These are phyloP conservation scores for Priceomyces medius DNA, from an alignment of 805 yeast species.

Conservation along the genomic window DNA sequence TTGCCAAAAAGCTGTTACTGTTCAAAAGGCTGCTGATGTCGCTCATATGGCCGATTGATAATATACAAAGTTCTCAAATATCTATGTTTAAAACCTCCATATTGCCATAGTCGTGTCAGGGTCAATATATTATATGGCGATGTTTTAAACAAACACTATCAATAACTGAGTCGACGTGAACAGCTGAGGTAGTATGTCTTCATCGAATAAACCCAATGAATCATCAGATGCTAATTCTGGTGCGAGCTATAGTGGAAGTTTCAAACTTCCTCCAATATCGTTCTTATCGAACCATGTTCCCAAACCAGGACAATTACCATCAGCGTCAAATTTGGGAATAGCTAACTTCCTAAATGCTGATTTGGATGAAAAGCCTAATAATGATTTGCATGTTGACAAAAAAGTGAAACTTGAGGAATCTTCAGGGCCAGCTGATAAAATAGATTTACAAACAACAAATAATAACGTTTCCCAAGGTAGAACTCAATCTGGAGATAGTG, in stretches of 20 bases:
- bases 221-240: conserved; percentile 1
- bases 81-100: too few relatives aligned
- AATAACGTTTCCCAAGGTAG: neutral
- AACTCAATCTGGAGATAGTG: neutral
- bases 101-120: neutral
- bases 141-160: too few relatives aligned
- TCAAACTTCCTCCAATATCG: conserved; percentile 22
- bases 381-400: conserved; percentile 6
- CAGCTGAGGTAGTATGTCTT: conserved; percentile 8
- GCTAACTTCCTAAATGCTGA: conserved; percentile 18
- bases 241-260: conserved; percentile 6
- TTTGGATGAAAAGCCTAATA: conserved; percentile 1
- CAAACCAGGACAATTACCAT: conserved; percentile 10
- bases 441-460: neutral
- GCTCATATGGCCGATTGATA: too few relatives aligned
- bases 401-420: conserved; percentile 8
- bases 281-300: conserved; percentile 20
- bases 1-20: too few relatives aligned
- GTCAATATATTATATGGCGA: too few relatives aligned
- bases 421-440: conserved; percentile 1
- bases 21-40: too few relatives aligned
- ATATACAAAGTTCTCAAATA: too few relatives aligned
- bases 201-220: conserved; percentile 5
- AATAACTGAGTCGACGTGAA: too few relatives aligned
- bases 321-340: conserved; percentile 21